Percentiles rank a stretch among this genome's conserved stretches.
phyloP scores from a whole-genome alignment of 1,284 basidiomycete species.

The Tranzscheliella williamsii region DNA sequence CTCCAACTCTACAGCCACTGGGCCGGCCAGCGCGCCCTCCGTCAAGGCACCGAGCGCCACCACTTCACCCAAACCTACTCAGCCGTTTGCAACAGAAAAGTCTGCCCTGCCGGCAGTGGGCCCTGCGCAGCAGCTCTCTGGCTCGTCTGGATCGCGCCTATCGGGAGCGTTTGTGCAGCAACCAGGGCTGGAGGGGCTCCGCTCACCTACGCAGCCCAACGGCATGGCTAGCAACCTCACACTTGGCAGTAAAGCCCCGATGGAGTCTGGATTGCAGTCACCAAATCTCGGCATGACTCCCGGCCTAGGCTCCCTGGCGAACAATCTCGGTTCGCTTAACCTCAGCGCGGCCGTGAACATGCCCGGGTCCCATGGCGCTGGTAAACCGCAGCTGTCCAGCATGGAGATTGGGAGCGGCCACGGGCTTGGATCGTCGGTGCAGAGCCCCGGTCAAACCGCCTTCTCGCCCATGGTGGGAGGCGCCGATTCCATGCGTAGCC shows the following conservation, averaged over 20 bases:
- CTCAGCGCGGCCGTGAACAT: conserved; percentile 9
- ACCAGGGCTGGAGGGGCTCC: conserved; percentile 29
- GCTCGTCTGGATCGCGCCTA: not conserved
- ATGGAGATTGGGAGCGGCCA: not conserved
- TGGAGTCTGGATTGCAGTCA: conserved; percentile 33
- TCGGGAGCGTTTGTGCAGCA: conserved; percentile 15
- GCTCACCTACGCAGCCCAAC: conserved; percentile 41
- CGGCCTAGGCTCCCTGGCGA: conserved; percentile 28
- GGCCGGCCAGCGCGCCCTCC: conserved; percentile 2
- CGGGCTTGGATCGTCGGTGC: conserved; percentile 4
- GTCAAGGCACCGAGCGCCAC: conserved; percentile 16
- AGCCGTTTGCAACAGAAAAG: conserved; percentile 24
- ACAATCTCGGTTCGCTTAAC: conserved; percentile 41
- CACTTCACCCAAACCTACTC: conserved; percentile 23
- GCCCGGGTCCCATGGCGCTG: too few species aligned
- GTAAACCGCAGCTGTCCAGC: too few species aligned
- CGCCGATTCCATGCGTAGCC: conserved; percentile 26
- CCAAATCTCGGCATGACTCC: conserved; percentile 17
- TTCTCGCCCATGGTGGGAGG: conserved; percentile 30
- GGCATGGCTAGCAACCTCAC: conserved; percentile 9
- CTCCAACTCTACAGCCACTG: conserved; percentile 6
- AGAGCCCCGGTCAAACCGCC: conserved; percentile 28
- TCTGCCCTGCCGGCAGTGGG: conserved; percentile 4
- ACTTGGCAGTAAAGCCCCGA: conserved; percentile 17
- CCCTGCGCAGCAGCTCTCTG: not conserved